Evolutionary conservation across 148 eudicot genomes (phyloP).

Genomic region (Chenopodium suecicum): DNA sequence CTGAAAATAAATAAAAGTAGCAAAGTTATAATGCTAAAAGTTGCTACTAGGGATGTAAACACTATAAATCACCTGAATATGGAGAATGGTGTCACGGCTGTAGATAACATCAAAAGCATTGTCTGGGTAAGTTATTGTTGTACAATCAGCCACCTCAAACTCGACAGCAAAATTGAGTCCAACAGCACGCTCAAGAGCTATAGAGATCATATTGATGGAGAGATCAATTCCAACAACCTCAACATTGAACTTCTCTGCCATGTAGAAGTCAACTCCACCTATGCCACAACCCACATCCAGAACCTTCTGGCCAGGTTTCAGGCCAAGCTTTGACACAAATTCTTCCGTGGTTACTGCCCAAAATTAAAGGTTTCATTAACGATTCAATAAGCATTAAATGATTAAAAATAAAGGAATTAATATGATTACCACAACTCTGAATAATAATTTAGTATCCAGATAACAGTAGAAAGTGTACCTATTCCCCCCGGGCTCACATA

Average conservation of each 20-base stretch:
- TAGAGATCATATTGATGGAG: constrained; percentile 85
- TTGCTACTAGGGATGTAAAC: neutral
- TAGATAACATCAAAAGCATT: constrained; percentile 83
- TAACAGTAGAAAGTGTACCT: constrained; percentile 41
- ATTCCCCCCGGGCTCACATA: constrained; percentile 97
- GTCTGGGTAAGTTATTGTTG: constrained; percentile 88
- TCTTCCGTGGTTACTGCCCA: constrained; percentile 85
- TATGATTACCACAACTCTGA: neutral
- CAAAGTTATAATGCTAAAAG: neutral
- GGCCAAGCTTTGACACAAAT: constrained; percentile 73
- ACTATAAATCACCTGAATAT: constrained; percentile 74
- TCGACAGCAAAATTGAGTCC: constrained; percentile 74
- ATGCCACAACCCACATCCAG: constrained; percentile 98
- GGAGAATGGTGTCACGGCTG: constrained; percentile 97
- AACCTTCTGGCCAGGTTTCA: constrained; percentile 87
- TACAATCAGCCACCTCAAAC: constrained; percentile 97
- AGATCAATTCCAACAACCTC: constrained; percentile 94
- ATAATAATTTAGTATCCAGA: neutral
- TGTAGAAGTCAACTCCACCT: constrained; percentile 96
- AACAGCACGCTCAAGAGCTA: constrained; percentile 87
- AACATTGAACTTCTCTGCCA: constrained; percentile 86
- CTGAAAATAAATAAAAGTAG: constrained; percentile 34
- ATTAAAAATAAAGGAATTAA: too few species aligned
- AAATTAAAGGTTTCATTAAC: neutral
- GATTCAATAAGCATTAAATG: too few species aligned